Percentiles rank a stretch among this genome's conserved stretches.
Conservation (phyloP, 345 rosid genomes). For the Melaleuca alternifolia region DNA sequence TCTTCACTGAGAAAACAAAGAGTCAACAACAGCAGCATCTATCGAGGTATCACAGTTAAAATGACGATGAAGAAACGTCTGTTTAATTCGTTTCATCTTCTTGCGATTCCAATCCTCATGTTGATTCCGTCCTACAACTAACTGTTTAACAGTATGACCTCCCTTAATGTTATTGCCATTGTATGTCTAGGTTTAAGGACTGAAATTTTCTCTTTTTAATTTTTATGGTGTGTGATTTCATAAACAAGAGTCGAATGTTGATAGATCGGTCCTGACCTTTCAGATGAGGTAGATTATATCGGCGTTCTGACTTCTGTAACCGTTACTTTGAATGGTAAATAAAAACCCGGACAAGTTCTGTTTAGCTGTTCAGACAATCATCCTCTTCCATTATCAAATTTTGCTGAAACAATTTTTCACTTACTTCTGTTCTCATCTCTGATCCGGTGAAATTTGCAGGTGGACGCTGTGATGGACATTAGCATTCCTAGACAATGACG, state of each 20-base stretch:
- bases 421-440: not conserved
- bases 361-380: not conserved
- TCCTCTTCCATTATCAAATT: not conserved
- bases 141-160: not conserved
- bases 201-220: not conserved
- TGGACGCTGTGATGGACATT: not conserved
- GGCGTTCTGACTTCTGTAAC: not conserved
- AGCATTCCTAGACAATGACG: not conserved
- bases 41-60: not conserved
- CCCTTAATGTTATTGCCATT: not conserved
- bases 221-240: not conserved
- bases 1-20: not conserved
- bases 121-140: not conserved
- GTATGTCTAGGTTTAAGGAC: not conserved
- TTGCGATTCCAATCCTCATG: not conserved
- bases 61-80: not conserved
- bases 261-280: not conserved
- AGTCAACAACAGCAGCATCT: not conserved
- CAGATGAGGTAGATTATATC: not conserved
- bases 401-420: not conserved
- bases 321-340: not conserved
- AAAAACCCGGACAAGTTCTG: not conserved
- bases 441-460: not conserved
- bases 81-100: not conserved
- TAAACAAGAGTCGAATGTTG: not conserved